These are phyloP conservation scores for Cladochytrium replicatum DNA, from an alignment of 192 early-diverging fungal genomes.

Conservation along the genomic window DNA sequence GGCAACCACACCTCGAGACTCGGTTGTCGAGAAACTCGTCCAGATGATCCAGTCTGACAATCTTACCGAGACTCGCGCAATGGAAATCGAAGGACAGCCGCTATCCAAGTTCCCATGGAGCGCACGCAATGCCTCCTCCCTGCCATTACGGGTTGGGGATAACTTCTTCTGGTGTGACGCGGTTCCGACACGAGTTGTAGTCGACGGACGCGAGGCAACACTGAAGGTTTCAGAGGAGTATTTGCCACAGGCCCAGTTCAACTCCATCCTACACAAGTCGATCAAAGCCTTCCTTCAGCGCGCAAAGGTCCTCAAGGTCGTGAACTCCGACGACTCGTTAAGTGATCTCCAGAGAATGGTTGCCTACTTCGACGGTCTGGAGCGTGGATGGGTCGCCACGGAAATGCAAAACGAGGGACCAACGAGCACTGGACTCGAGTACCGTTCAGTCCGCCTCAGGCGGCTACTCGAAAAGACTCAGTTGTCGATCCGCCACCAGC, in stretches of 20 bases:
- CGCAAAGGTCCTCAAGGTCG: slow-evolving; percentile 19
- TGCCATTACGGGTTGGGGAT: slow-evolving; percentile 2
- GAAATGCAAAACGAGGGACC: not conserved
- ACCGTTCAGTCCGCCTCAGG: slow-evolving; percentile 1
- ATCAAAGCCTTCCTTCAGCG: slow-evolving; percentile 19
- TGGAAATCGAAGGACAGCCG: not conserved
- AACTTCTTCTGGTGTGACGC: slow-evolving; percentile 9
- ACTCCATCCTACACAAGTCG: slow-evolving; percentile 4
- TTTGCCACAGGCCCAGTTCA: slow-evolving; percentile 3
- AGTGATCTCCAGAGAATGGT: slow-evolving; percentile 7
- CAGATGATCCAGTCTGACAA: not conserved
- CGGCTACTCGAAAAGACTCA: slow-evolving; percentile 3
- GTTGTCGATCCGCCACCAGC: slow-evolving; percentile 1
- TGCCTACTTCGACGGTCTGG: slow-evolving; percentile 19
- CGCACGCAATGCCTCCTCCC: not conserved
- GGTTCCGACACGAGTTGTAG: not conserved
- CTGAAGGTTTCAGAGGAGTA: not conserved
- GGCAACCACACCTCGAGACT: not conserved
- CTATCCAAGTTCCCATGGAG: slow-evolving; percentile 6
- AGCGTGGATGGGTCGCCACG: not conserved
- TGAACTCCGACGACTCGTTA: slow-evolving; percentile 6
- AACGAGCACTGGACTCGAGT: not conserved
- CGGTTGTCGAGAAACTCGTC: not conserved
- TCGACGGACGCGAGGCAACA: not conserved
- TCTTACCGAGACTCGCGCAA: not conserved